Conservation (phyloP, 106 monocot species). For the Xerophyta viscosa region DNA sequence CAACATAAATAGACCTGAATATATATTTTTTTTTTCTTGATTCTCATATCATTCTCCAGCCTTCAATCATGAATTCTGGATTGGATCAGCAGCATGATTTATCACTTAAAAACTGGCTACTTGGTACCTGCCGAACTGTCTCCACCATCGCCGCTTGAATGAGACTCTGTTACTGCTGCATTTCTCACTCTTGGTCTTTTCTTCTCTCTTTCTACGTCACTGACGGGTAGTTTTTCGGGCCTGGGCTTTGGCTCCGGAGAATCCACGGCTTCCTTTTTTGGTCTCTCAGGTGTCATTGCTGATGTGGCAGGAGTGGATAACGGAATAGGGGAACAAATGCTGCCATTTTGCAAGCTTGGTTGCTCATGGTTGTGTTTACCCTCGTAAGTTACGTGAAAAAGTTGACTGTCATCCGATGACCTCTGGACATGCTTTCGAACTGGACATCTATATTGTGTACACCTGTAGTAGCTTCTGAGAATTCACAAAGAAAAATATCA, state of each 20-base stretch:
- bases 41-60: not conserved
- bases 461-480: constrained; percentile 1
- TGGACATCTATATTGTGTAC: constrained; percentile 2
- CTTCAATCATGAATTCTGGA: constrained; percentile 1
- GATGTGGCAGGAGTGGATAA: not conserved
- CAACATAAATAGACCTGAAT: too few relatives aligned
- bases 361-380: constrained; percentile 2
- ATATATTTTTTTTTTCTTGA: too few relatives aligned
- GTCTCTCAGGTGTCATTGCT: not conserved
- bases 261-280: not conserved
- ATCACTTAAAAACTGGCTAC: not conserved
- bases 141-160: not conserved
- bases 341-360: not conserved
- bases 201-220: not conserved
- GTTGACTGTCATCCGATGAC: not conserved
- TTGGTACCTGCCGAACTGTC: not conserved
- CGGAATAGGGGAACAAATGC: not conserved
- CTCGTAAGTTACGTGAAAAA: not conserved
- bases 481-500: not conserved
- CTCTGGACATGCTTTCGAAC: constrained; percentile 3
- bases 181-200: not conserved
- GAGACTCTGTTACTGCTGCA: not conserved
- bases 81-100: not conserved
- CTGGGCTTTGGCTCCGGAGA: not conserved
- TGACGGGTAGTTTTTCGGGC: not conserved